phyloP scores from a whole-genome alignment of 2,329 filamentous ascomycete species.

The Trichoderma polysporum region DNA sequence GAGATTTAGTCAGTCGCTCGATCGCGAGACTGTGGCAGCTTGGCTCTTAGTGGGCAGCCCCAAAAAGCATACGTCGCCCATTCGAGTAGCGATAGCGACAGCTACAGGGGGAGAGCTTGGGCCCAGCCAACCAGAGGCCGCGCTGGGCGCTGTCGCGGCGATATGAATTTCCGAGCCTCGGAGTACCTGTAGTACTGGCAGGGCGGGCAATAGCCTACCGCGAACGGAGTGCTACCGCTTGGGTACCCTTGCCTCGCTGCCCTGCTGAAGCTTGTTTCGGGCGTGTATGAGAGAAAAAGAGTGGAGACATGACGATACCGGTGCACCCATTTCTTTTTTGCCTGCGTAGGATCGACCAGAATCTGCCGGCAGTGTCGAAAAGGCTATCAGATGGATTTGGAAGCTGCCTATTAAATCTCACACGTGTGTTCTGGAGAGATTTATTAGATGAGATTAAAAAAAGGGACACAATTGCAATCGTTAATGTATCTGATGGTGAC shows the following conservation, averaged over 20 bases:
- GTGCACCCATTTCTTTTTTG: not conserved
- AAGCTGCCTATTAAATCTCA: not conserved
- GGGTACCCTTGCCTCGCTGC: not conserved
- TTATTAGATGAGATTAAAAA: not conserved
- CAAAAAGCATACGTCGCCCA: constrained; percentile 40
- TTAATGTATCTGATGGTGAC: not conserved
- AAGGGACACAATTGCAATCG: not conserved
- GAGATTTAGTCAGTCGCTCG: constrained; percentile 22
- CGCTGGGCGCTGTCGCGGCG: not conserved
- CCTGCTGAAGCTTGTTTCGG: constrained; percentile 2
- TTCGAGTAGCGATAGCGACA: constrained; percentile 28
- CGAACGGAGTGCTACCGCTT: too few relatives aligned
- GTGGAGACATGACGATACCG: constrained; percentile 11
- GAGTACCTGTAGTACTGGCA: not conserved
- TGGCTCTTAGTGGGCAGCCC: constrained; percentile 24
- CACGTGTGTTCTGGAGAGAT: not conserved
- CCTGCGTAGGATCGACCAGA: not conserved
- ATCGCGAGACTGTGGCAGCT: constrained; percentile 21
- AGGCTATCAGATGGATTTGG: not conserved
- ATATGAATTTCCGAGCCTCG: constrained; percentile 20
- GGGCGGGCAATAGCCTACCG: not conserved
- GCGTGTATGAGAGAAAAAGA: not conserved
- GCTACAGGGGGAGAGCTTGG: constrained; percentile 29
- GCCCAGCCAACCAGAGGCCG: constrained; percentile 30
- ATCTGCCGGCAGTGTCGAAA: not conserved